phyloP scores from a whole-genome alignment of 177 flowering plant genomes.

The Vitis hybrid region DNA sequence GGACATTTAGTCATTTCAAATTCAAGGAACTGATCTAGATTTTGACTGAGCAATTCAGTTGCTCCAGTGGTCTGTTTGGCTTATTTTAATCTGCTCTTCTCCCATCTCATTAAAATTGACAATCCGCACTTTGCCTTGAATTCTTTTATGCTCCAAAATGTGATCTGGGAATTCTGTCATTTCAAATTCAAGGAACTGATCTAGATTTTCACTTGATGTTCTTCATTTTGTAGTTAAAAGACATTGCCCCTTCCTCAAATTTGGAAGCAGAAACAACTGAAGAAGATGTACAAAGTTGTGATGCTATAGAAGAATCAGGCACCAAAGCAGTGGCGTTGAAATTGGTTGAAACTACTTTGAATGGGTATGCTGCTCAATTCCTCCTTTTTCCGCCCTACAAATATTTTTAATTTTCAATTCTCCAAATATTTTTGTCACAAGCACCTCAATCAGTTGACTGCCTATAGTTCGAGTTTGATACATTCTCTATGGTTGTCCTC shows the following conservation, averaged over 20 bases:
- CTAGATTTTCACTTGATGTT: background rate
- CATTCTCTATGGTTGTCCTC: background rate
- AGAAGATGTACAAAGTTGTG: background rate
- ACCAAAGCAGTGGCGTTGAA: background rate
- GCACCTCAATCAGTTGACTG: constrained; percentile 1
- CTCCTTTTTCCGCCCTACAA: background rate
- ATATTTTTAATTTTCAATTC: background rate
- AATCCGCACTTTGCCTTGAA: background rate
- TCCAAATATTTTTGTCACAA: background rate
- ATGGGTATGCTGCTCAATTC: constrained; percentile 5
- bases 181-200: background rate
- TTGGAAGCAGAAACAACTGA: constrained; percentile 1
- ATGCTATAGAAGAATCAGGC: background rate
- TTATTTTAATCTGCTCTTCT: too few species aligned
- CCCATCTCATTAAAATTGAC: background rate
- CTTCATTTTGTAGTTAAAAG: constrained; percentile 10
- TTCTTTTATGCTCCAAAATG: too few species aligned
- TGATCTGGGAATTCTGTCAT: too few species aligned
- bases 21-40: too few species aligned
- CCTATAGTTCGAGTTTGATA: background rate
- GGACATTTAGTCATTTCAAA: too few species aligned
- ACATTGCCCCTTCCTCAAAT: background rate
- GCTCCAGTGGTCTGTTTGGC: too few species aligned
- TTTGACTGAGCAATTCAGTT: too few species aligned
- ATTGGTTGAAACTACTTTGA: background rate